These are phyloP conservation scores for Hypomyces rosellus DNA, from an alignment of 2,329 filamentous ascomycete species.

Conservation along the genomic window DNA sequence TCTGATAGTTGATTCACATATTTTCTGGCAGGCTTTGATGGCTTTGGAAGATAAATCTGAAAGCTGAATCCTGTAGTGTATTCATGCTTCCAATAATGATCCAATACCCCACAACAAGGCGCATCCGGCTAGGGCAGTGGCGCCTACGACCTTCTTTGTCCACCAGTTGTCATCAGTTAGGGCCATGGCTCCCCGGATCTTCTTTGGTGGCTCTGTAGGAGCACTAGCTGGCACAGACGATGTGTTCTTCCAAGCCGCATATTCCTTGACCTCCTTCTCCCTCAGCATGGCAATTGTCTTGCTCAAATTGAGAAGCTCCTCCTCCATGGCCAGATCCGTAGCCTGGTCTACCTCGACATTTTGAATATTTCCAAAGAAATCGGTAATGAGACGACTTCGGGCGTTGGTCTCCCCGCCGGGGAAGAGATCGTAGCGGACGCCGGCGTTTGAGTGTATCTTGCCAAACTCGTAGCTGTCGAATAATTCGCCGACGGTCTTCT, in stretches of 20 bases:
- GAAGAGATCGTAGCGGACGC: slow-evolving; percentile 93
- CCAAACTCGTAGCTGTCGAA: slow-evolving; percentile 94
- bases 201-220: slow-evolving; percentile 23
- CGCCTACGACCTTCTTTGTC: slow-evolving; percentile 58
- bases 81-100: slow-evolving; percentile 40
- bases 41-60: neutral
- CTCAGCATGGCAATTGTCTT: slow-evolving; percentile 53
- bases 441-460: slow-evolving; percentile 90
- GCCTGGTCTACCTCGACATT: slow-evolving; percentile 81
- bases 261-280: slow-evolving; percentile 41
- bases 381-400: slow-evolving; percentile 76
- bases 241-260: slow-evolving; percentile 23
- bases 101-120: slow-evolving; percentile 53
- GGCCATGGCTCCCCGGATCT: slow-evolving; percentile 44
- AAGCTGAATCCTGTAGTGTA: neutral
- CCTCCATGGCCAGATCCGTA: slow-evolving; percentile 53
- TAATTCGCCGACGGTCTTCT: slow-evolving; percentile 84
- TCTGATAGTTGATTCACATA: too few relatives aligned
- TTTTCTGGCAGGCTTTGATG: too few relatives aligned
- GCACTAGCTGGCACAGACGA: slow-evolving; percentile 23
- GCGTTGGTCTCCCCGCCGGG: slow-evolving; percentile 72
- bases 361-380: slow-evolving; percentile 98
- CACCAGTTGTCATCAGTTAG: slow-evolving; percentile 62
- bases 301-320: slow-evolving; percentile 74
- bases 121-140: slow-evolving; percentile 55